Conservation (phyloP, 2,329 filamentous ascomycete genomes). For the Pseudocercospora pini-densiflorae region DNA sequence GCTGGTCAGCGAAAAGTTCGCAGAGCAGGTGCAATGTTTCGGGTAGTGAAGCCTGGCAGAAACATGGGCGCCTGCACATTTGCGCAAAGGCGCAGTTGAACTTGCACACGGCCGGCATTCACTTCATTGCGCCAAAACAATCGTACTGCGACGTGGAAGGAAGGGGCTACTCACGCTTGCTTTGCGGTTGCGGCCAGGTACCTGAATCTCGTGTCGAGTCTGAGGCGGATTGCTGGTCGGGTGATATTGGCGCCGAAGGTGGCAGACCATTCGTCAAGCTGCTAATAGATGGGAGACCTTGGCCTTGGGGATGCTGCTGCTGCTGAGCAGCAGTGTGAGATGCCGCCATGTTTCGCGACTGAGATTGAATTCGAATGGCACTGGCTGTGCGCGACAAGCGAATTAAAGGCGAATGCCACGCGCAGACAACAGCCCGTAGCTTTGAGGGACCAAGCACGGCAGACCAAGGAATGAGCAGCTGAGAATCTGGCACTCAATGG, state of each 20-base stretch:
- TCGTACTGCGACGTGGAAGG: not conserved
- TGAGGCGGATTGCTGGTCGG: constrained; percentile 35
- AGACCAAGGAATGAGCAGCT: not conserved
- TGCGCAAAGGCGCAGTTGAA: not conserved
- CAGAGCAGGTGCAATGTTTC: constrained; percentile 6
- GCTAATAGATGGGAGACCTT: constrained; percentile 43
- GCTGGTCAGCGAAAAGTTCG: not conserved
- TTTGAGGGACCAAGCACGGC: not conserved
- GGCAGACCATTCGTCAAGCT: constrained; percentile 44
- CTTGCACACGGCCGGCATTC: not conserved
- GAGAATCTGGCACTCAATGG: not conserved
- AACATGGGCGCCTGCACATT: not conserved
- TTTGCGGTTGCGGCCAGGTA: constrained; percentile 43
- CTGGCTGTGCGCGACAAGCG: not conserved
- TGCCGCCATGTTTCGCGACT: constrained; percentile 33
- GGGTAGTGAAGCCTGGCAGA: not conserved
- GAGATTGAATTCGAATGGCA: not conserved
- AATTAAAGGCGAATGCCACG: not conserved
- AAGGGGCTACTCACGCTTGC: constrained; percentile 41
- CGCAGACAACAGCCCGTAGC: not conserved
- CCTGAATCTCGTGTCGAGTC: constrained; percentile 44
- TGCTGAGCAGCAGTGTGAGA: constrained; percentile 23
- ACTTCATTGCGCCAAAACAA: not conserved
- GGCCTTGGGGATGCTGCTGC: constrained; percentile 27
- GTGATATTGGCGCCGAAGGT: constrained; percentile 36